Evolutionary conservation across 2,329 filamentous ascomycete species (phyloP).

Genomic region (Aspergillus vadensis): DNA sequence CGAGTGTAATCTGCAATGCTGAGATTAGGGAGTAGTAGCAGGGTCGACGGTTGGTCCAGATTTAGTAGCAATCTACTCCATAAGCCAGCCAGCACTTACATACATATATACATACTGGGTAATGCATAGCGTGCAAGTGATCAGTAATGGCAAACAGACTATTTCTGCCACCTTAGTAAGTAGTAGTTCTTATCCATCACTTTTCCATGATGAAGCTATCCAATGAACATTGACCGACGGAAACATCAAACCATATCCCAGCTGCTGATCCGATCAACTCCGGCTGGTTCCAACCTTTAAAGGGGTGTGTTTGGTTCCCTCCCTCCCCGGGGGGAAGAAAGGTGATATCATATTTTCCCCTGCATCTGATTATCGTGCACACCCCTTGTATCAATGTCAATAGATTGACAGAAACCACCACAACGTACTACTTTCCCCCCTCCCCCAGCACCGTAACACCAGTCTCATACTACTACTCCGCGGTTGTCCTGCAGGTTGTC

Average conservation of each 20-base stretch:
- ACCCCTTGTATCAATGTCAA: slow-evolving; percentile 13
- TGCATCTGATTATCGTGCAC: slow-evolving; percentile 18
- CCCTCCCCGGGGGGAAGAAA: background rate
- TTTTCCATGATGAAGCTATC: background rate
- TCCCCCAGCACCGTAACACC: background rate
- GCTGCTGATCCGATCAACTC: background rate
- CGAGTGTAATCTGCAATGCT: background rate
- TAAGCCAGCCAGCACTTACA: background rate
- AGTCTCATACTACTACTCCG: background rate
- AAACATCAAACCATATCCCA: background rate
- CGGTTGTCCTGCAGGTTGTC: too few species aligned
- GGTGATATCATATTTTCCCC: slow-evolving; percentile 20
- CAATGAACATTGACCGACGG: background rate
- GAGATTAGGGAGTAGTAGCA: background rate
- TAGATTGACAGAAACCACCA: slow-evolving; percentile 5
- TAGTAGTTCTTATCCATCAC: background rate
- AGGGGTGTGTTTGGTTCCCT: background rate
- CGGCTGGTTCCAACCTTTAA: background rate
- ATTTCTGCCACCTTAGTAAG: background rate
- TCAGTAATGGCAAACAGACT: background rate
- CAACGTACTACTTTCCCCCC: background rate
- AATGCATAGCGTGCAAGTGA: background rate
- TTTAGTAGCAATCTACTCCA: background rate
- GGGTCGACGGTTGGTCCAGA: background rate
- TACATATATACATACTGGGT: background rate